These are phyloP conservation scores for Vickermania spadyakhi DNA, from an alignment of 208 protist species.

Conservation along the genomic window DNA sequence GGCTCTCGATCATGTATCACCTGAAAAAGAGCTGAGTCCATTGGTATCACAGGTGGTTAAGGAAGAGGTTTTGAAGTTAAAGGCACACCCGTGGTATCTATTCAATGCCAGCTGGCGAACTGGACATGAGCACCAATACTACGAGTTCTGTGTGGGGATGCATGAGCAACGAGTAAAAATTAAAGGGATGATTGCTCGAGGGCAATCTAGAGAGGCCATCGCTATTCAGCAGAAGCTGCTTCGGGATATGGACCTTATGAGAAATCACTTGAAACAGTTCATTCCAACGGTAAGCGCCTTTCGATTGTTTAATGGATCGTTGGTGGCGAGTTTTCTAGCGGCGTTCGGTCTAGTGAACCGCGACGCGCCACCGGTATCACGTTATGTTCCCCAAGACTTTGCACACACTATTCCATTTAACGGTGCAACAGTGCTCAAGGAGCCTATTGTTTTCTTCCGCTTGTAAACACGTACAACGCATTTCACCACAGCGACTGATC, in stretches of 20 bases:
- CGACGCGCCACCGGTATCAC: conserved; percentile 45
- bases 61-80: conserved; percentile 46
- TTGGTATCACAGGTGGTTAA: conserved; percentile 40
- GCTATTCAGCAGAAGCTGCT: conserved; percentile 39
- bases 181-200: conserved; percentile 29
- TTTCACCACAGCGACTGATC: too few species aligned
- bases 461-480: not conserved
- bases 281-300: conserved; percentile 24
- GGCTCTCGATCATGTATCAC: conserved; percentile 15
- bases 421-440: conserved; percentile 43
- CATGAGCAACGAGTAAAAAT: conserved; percentile 52
- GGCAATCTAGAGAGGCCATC: conserved; percentile 42
- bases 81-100: conserved; percentile 71
- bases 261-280: conserved; percentile 38
- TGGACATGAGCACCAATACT: conserved; percentile 65
- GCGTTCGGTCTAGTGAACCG: conserved; percentile 68
- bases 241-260: conserved; percentile 66
- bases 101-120: conserved; percentile 59
- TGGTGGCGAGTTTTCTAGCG: conserved; percentile 73
- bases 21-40: conserved; percentile 13
- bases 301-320: conserved; percentile 72
- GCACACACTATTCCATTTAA: conserved; percentile 69
- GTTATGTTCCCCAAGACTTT: conserved; percentile 85
- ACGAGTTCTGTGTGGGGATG: conserved; percentile 64
- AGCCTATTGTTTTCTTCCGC: conserved; percentile 71